These are phyloP conservation scores for Berkeleyomyces rouxiae DNA, from an alignment of 2,329 filamentous ascomycete species.

Conservation along the genomic window DNA sequence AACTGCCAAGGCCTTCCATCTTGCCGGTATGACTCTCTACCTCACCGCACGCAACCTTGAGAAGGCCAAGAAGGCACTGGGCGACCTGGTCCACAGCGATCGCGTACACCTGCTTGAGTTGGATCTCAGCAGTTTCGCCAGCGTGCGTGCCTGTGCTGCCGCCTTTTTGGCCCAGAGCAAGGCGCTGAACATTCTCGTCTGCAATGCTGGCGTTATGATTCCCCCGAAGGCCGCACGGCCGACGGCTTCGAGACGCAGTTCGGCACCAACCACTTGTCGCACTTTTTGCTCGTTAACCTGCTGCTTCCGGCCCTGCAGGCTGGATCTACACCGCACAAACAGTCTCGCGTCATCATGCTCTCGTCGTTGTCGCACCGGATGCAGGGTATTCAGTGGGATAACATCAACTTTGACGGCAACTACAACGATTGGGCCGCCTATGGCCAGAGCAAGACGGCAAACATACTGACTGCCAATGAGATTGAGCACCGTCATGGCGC, in stretches of 20 bases:
- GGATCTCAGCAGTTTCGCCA: constrained; percentile 23
- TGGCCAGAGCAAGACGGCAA: constrained; percentile 20
- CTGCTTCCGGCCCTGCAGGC: constrained; percentile 20
- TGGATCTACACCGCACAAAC: not conserved
- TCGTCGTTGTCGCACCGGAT: constrained; percentile 21
- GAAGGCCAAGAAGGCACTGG: constrained; percentile 13
- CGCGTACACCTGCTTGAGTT: constrained; percentile 15
- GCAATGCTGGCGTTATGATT: constrained; percentile 30
- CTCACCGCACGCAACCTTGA: constrained; percentile 24
- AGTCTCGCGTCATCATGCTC: constrained; percentile 25
- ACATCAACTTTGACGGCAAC: constrained; percentile 18
- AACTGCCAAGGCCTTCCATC: constrained; percentile 21
- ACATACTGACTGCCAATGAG: constrained; percentile 17
- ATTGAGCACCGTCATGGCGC: constrained; percentile 12
- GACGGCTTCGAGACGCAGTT: constrained; percentile 30
- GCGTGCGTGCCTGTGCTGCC: constrained; percentile 23
- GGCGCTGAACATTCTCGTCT: constrained; percentile 22
- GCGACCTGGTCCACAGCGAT: constrained; percentile 1
- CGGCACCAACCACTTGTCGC: constrained; percentile 29
- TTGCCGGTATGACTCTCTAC: not conserved
- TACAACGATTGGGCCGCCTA: constrained; percentile 17
- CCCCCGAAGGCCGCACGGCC: constrained; percentile 19
- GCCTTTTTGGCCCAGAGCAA: constrained; percentile 19
- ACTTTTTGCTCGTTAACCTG: constrained; percentile 30
- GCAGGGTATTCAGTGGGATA: constrained; percentile 21